Percentiles rank a stretch among this genome's conserved stretches.
Conservation (phyloP, 768 basidiomycete genomes). For the Pholiota molesta region DNA sequence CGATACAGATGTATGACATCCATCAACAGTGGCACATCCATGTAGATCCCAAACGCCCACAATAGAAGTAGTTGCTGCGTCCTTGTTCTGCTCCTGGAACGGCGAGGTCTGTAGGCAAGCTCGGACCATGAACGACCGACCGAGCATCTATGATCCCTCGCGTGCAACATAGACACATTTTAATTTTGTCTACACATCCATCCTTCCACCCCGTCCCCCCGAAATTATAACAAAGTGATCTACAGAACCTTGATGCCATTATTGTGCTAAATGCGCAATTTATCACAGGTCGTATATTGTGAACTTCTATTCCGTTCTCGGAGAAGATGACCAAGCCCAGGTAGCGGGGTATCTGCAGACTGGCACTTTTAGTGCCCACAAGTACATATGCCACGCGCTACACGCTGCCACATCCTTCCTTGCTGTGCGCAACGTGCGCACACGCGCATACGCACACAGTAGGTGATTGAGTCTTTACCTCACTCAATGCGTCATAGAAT, state of each 20-base stretch:
- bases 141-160: too few species aligned
- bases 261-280: not conserved
- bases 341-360: not conserved
- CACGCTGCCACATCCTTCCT: not conserved
- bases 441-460: not conserved
- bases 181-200: too few species aligned
- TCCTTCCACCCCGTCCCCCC: too few species aligned
- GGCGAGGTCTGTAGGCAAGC: too few species aligned
- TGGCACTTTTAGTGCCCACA: not conserved
- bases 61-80: too few species aligned
- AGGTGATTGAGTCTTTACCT: not conserved
- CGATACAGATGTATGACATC: too few species aligned
- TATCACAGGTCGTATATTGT: not conserved
- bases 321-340: not conserved
- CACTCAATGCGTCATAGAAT: not conserved
- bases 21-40: too few species aligned
- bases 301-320: not conserved
- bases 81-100: too few species aligned
- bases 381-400: too few species aligned
- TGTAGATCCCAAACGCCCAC: too few species aligned
- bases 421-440: not conserved
- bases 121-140: too few species aligned
- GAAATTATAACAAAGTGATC: not conserved
- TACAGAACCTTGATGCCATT: not conserved
- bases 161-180: too few species aligned